Evolutionary conservation across 176 grass and related monocot genomes (phyloP), one percentile per base, ranked within the genome.

Genomic region (Zoysia japonica): DNA sequence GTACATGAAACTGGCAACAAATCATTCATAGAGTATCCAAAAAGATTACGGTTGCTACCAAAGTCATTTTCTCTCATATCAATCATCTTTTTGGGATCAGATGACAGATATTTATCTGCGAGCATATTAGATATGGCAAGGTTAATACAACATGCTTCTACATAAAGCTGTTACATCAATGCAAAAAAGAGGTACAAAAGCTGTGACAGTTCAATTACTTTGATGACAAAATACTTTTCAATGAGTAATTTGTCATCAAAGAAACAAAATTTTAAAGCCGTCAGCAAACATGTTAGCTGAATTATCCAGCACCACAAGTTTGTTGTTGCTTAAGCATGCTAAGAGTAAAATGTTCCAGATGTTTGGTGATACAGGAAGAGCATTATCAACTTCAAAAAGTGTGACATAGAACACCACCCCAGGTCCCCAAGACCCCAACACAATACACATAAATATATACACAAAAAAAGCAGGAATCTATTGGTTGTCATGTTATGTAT

Each of bases 61-160:
- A 88, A 86, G 67, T 71, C 84, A 85, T 93, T 81, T 84, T 99
- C 90, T 61, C 93, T 97, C 60, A 76, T 40, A 65, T 78, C 83
- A 87, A 39, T 46, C 55, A 76, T 79, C 86, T 87, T 91, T 68
- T 82, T 85, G 35, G 61, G 81, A 77, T 92, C 96, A 89, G 78
- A 86, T 14, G 70, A 95, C 60, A 95, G 61, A 71, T 99, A 99
- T 82, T 93, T 94, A 85, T 95, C 96, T 99, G 90, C 76, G 70
- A 74, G 69, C 76, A 79, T 89, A 85, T 62, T 68, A 62, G 3
- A 42, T 40, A 78, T 38, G 73, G 59, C 60, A 84, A 76, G 63
- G 61, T 87, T 52, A 82, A 52, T 59, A 85, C 45, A 79, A 65
- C 4, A 85, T 41, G 28, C 11, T 77, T 38, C 59, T 51, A 11